phyloP scores from a whole-genome alignment of 75 land plant species.

The Cunninghamia lanceolata region DNA sequence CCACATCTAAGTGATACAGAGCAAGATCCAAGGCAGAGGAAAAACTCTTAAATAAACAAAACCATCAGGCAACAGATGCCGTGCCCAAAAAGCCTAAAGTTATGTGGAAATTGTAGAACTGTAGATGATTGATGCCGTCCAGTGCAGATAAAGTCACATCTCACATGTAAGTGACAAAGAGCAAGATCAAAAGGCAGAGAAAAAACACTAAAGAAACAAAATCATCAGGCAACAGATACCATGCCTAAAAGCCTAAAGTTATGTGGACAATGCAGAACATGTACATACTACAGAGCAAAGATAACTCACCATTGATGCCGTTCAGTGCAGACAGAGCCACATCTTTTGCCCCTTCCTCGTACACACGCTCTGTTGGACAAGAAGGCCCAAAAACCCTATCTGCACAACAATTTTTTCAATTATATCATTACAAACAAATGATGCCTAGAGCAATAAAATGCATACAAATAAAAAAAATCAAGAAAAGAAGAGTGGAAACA shows the following conservation, averaged over 20 bases:
- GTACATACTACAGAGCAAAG: neutral
- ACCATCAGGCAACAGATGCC: neutral
- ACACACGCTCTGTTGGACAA: slow-evolving; percentile 57
- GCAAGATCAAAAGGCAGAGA: neutral
- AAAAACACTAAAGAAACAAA: neutral
- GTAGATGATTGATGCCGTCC: too few species aligned
- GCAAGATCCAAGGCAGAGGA: neutral
- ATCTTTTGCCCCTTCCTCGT: slow-evolving; percentile 85
- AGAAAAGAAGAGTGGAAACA: neutral
- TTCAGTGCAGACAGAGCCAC: slow-evolving; percentile 83
- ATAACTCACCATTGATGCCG: slow-evolving; percentile 70
- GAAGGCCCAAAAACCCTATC: slow-evolving; percentile 83
- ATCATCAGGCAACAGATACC: neutral
- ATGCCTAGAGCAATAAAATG: neutral
- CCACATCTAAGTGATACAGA: neutral
- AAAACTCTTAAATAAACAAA: neutral
- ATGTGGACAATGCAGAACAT: neutral
- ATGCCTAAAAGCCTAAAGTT: neutral
- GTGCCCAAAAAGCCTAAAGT: too few species aligned
- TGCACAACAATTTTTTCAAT: slow-evolving; percentile 13
- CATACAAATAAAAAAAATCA: neutral
- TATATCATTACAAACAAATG: neutral
- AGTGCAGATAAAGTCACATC: too few species aligned
- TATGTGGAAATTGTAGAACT: too few species aligned
- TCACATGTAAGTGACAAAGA: neutral